Evolutionary conservation across 768 basidiomycete genomes (phyloP), one percentile per base, ranked within the genome.

Genomic region (Termitomyces sp.): DNA sequence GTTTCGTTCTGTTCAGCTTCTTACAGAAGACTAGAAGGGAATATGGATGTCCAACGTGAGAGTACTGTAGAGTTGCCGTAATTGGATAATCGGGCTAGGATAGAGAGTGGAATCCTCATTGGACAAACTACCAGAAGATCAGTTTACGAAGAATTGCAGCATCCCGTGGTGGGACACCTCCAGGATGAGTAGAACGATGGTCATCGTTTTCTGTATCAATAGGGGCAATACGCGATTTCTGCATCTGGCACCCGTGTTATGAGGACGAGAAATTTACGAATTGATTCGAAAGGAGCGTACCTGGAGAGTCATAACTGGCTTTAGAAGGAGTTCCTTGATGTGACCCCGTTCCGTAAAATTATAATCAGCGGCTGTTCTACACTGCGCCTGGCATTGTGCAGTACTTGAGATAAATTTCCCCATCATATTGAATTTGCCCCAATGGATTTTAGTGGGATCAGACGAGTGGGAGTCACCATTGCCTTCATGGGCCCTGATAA

Each of bases 371-470:
- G 81, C 75, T 53, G 76, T 78, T 48, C 81, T 81, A 66, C 89
- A 92, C 58, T 89, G 84, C 10, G 82, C 72, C 72, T 96, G 94
- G 64, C 89, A 93, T 59, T 89, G 82, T 0, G 81, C 79, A 6
- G 94, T 89, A 64, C 82, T 85, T 50, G 83, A 81, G 55, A 96
- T 85, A 65, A 95, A 93, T 58, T 86, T 82, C 31, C 89, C 95
- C 76, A 98, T 89, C 82, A 93, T 88, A 62, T 88, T 89, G 72
- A 90, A 97, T 72, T 98, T 98, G 27, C 88, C 91, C 96, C 96
- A 98, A 65, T 98, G 94, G 53, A 98, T 90, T 67, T 85, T 85
- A 40, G 69, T 75, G 4, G 84, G 77, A 64, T 91, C 87, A 21
- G 80, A 74, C 7, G 84, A 74, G 60, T 83, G 82, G 60, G 83